Evolutionary conservation across 2,329 filamentous ascomycete species (phyloP).

Genomic region (Mariannaea elegans): DNA sequence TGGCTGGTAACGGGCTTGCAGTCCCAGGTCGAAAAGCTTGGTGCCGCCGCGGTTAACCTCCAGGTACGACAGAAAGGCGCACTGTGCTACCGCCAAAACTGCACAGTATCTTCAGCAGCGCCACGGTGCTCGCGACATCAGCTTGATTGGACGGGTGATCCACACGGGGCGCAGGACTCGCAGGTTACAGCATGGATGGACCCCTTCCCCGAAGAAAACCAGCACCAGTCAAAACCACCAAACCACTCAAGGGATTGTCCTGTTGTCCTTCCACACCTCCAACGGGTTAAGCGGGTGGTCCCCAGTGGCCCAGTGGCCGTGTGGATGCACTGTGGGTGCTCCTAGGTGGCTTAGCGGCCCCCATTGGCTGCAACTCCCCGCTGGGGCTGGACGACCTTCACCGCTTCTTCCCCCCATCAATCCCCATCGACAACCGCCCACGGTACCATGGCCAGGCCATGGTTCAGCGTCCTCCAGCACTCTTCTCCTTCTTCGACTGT

Average conservation of each 20-base stretch:
- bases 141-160: slow-evolving; percentile 33
- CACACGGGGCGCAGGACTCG: slow-evolving; percentile 28
- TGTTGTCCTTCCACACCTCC: slow-evolving; percentile 34
- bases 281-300: slow-evolving; percentile 34
- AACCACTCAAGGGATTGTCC: background rate
- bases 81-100: slow-evolving; percentile 15
- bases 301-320: slow-evolving; percentile 26
- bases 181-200: slow-evolving; percentile 30
- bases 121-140: slow-evolving; percentile 8
- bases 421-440: slow-evolving; percentile 43
- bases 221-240: slow-evolving; percentile 12
- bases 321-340: slow-evolving; percentile 36
- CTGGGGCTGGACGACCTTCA: slow-evolving; percentile 48
- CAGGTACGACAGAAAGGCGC: background rate
- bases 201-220: slow-evolving; percentile 4
- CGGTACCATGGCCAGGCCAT: slow-evolving; percentile 34
- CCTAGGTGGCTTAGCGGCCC: slow-evolving; percentile 41
- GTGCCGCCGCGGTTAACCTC: background rate
- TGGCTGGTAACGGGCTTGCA: background rate
- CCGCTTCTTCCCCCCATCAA: slow-evolving; percentile 47
- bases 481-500: slow-evolving; percentile 38
- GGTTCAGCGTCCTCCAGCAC: slow-evolving; percentile 39
- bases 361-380: slow-evolving; percentile 48
- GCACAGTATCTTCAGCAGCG: slow-evolving; percentile 2
- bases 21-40: background rate